These are phyloP conservation scores for Clathrus columnatus DNA, from an alignment of 768 basidiomycete species.

Conservation along the genomic window DNA sequence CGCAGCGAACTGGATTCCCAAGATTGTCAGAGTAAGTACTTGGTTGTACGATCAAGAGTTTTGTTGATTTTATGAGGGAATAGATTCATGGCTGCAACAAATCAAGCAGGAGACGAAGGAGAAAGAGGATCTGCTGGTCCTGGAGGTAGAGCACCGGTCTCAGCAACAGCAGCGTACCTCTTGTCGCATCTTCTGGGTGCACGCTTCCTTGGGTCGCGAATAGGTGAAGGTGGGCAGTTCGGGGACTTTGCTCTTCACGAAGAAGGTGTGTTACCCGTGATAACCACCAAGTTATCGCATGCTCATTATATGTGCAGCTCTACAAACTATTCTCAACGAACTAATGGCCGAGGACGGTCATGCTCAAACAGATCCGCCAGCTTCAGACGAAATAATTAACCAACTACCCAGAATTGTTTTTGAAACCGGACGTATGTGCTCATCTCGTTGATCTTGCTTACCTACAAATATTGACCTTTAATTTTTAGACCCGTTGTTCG, in stretches of 20 bases:
- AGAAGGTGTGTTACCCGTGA: slow-evolving; percentile 48
- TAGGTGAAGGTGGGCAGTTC: slow-evolving; percentile 41
- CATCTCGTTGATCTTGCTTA: slow-evolving; percentile 4
- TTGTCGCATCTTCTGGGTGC: neutral
- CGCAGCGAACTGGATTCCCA: neutral
- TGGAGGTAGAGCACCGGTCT: slow-evolving; percentile 2
- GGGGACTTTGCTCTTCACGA: slow-evolving; percentile 93
- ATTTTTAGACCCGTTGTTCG: slow-evolving; percentile 44
- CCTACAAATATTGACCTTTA: no score
- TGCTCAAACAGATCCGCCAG: slow-evolving; percentile 65
- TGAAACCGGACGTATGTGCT: slow-evolving; percentile 53
- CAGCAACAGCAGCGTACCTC: slow-evolving; percentile 5
- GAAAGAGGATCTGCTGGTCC: no score
- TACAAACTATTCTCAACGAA: slow-evolving; percentile 80
- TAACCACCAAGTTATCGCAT: neutral
- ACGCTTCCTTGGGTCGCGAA: neutral
- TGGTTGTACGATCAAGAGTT: neutral
- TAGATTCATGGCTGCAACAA: neutral
- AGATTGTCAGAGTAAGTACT: slow-evolving; percentile 7
- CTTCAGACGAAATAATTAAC: slow-evolving; percentile 68
- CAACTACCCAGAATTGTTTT: slow-evolving; percentile 60
- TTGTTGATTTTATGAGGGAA: neutral
- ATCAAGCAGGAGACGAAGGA: neutral
- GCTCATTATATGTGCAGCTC: slow-evolving; percentile 32
- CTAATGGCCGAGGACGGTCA: slow-evolving; percentile 76